Base-by-base conservation (phyloP, 2,329 filamentous ascomycete species). In the Metarhizium rileyi region DNA sequence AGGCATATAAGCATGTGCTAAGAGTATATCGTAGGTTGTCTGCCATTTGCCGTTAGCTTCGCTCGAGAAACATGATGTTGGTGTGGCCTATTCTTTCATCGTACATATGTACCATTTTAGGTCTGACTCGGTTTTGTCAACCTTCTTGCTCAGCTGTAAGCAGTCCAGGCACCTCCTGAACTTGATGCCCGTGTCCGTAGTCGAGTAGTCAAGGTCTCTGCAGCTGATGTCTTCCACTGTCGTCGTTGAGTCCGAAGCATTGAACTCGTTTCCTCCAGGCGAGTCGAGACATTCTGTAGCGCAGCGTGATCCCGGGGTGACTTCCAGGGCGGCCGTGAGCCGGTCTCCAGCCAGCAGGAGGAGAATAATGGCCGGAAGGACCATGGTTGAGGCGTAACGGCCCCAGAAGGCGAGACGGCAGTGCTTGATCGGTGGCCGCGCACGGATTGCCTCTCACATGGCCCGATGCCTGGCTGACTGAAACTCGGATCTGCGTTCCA, bases 301-400 rank as follows among this genome's bases (percentile, higher is more conserved):
- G 56, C 77, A 81, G 9, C 65, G 57, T 0, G 77, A 80, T 9
- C 71, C 72, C 0, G 76, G 73, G 1, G 74, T 71, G 2, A 78
- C 70, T 47, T 74, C 64, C 3, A 78, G 61, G 3, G 67, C 68
- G 10, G 44, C 12, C 3, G 43, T 48, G 35, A 49, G 18, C n/a
- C 51, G 44, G 14, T 50, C 22, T 20, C 62, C 40, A 33, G 59
- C 50, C 35, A 57, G 40, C 14, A 59, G 36, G 3, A 59, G 23
- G 3, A 59, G n/a, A 20, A 18, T 41, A 52, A 25, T n/a, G 55
- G 42, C 45, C 49, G 30, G 30, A 33, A 33, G 44, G 12, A 40
- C 28, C 23, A 53, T 47, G 28, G 10, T 42, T 23, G 27, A 14
- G 41, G 41, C 41, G 41, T 26, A 26, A 6, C 25, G 22, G 41